Percentiles rank a stretch among this genome's conserved stretches.
phyloP scores from a whole-genome alignment of 768 basidiomycete species.

The Leccinum arenicola region DNA sequence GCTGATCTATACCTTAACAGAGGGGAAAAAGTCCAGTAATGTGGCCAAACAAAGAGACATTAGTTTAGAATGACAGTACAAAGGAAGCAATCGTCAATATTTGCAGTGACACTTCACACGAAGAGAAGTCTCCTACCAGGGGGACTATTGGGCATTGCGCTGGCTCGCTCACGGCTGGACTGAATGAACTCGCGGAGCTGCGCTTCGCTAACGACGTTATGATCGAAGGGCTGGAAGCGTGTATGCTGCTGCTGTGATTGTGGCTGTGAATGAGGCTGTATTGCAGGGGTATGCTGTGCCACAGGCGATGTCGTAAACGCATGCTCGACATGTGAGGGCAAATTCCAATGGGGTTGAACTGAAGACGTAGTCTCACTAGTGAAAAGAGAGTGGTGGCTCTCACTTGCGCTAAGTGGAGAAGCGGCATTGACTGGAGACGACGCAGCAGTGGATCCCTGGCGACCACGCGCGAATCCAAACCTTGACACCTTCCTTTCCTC shows the following conservation, averaged over 20 bases:
- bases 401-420: slow-evolving; percentile 52
- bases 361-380: slow-evolving; percentile 38
- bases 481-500: slow-evolving; percentile 65
- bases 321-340: slow-evolving; percentile 39
- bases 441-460: slow-evolving; percentile 54
- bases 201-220: slow-evolving; percentile 60
- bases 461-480: slow-evolving; percentile 77
- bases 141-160: slow-evolving; percentile 30
- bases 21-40: slow-evolving; percentile 13
- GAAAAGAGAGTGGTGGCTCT: slow-evolving; percentile 48
- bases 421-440: slow-evolving; percentile 58
- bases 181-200: slow-evolving; percentile 76
- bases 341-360: slow-evolving; percentile 44
- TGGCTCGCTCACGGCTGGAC: slow-evolving; percentile 59
- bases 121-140: slow-evolving; percentile 50
- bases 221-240: slow-evolving; percentile 58
- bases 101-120: slow-evolving; percentile 33
- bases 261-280: slow-evolving; percentile 32
- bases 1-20: slow-evolving; percentile 34
- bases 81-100: slow-evolving; percentile 34
- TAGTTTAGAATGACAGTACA: slow-evolving; percentile 27
- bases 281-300: slow-evolving; percentile 43
- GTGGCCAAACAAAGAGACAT: slow-evolving; percentile 9
- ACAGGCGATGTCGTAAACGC: slow-evolving; percentile 48
- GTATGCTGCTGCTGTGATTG: slow-evolving; percentile 35